A percentile compares a stretch with the other conserved stretches of the same genome.
These are phyloP conservation scores for Coemansia sp. DNA, from an alignment of 192 early-diverging fungal species.

Conservation along the genomic window DNA sequence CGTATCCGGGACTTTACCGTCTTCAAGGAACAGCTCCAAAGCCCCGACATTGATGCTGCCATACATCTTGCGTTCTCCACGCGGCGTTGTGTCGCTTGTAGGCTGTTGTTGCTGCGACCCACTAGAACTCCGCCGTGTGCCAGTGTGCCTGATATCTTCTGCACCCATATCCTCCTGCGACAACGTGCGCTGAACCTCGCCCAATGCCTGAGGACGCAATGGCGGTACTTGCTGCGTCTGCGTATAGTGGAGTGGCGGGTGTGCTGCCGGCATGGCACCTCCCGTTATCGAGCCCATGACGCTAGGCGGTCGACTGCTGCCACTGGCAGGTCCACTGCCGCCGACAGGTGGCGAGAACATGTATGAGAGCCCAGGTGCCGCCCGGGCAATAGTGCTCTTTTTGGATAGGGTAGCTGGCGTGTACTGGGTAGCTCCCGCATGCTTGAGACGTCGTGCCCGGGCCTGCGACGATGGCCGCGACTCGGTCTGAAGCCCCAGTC, in stretches of 20 bases:
- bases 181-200: background rate
- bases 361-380: conserved; percentile 46
- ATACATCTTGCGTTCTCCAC: conserved; percentile 13
- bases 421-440: conserved; percentile 40
- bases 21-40: conserved; percentile 40
- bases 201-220: background rate
- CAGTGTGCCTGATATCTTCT: background rate
- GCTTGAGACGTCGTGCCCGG: conserved; percentile 7
- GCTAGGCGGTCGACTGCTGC: conserved; percentile 39
- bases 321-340: too few species aligned
- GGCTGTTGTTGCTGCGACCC: too few species aligned
- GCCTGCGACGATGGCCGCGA: conserved; percentile 22
- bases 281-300: conserved; percentile 23
- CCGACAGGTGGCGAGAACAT: conserved; percentile 43
- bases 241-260: conserved; percentile 1
- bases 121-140: background rate
- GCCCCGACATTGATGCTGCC: conserved; percentile 38
- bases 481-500: conserved; percentile 8
- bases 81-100: background rate
- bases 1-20: conserved; percentile 36
- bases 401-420: conserved; percentile 23
- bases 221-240: conserved; percentile 1
- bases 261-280: conserved; percentile 11
- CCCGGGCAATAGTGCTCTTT: conserved; percentile 32
- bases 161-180: background rate